These are phyloP conservation scores for Alternaria sp. DNA, from an alignment of 2,329 filamentous ascomycete genomes.

Conservation along the genomic window DNA sequence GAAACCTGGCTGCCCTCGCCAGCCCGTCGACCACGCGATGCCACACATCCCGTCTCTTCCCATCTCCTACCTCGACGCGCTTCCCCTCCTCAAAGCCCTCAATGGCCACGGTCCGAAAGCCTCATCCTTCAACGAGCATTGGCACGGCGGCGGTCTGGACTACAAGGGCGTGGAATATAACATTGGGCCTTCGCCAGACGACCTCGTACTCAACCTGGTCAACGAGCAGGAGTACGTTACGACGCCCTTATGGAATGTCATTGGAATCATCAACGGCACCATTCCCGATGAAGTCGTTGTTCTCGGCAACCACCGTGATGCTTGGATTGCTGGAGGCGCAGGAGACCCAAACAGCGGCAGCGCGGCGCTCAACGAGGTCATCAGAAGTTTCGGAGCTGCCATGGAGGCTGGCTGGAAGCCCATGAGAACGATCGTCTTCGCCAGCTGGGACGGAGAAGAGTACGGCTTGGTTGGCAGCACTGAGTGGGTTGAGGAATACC, in stretches of 20 bases:
- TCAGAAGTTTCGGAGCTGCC: slow-evolving; percentile 75
- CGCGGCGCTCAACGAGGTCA: slow-evolving; percentile 77
- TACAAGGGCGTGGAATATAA: slow-evolving; percentile 85
- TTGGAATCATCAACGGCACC: slow-evolving; percentile 89
- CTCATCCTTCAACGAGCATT: slow-evolving; percentile 73
- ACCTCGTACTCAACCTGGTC: slow-evolving; percentile 60
- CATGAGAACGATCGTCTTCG: slow-evolving; percentile 88
- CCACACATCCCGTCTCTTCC: slow-evolving; percentile 90
- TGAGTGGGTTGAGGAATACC: slow-evolving; percentile 90
- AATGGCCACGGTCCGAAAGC: slow-evolving; percentile 86
- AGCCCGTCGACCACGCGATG: slow-evolving; percentile 71
- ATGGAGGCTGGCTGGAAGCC: slow-evolving; percentile 80
- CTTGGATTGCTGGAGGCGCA: slow-evolving; percentile 86
- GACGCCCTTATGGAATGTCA: slow-evolving; percentile 71
- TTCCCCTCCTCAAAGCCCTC: slow-evolving; percentile 86
- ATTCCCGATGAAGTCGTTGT: slow-evolving; percentile 85
- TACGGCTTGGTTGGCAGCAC: slow-evolving; percentile 87
- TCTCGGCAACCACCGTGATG: slow-evolving; percentile 90
- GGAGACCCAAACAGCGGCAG: slow-evolving; percentile 84
- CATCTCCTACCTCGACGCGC: slow-evolving; percentile 84
- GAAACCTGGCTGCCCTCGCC: slow-evolving; percentile 82
- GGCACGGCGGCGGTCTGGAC: slow-evolving; percentile 75
- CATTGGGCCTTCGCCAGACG: slow-evolving; percentile 79
- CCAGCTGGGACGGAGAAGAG: slow-evolving; percentile 72
- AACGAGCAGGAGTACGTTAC: slow-evolving; percentile 59